phyloP scores from a whole-genome alignment of 768 basidiomycete species.

The Russula abietina region DNA sequence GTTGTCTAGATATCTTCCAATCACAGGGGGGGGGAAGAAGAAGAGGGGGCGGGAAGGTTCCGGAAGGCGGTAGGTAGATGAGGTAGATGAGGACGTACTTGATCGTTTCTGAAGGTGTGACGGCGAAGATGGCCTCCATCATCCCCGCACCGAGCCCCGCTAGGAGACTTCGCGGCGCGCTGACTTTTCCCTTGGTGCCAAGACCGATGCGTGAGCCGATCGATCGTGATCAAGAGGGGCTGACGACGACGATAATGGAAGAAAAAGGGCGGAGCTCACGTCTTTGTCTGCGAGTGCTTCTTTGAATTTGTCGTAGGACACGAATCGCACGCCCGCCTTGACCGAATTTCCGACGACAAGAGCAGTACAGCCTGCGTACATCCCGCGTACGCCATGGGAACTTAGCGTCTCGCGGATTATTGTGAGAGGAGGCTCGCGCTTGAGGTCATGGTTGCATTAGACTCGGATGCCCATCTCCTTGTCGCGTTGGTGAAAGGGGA shows the following conservation, averaged over 20 bases:
- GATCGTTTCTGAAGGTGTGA: conserved; percentile 97
- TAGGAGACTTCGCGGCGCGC: conserved; percentile 72
- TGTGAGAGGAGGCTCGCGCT: conserved; percentile 55
- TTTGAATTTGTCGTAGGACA: conserved; percentile 94
- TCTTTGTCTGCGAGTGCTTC: conserved; percentile 71
- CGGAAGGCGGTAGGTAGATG: neutral
- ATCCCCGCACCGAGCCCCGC: conserved; percentile 85
- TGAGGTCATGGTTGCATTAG: conserved; percentile 26
- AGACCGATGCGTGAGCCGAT: conserved; percentile 5
- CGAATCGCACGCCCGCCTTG: conserved; percentile 95
- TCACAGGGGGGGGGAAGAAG: neutral
- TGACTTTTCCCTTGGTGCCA: conserved; percentile 73
- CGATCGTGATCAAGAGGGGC: neutral
- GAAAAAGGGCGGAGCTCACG: conserved; percentile 36
- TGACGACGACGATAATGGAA: neutral
- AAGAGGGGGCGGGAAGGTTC: too few relatives aligned
- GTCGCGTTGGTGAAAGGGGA: neutral
- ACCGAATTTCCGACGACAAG: conserved; percentile 84
- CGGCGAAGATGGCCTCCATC: conserved; percentile 88
- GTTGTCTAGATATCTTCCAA: too few relatives aligned
- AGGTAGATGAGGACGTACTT: conserved; percentile 52
- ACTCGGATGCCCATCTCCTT: neutral
- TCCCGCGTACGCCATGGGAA: conserved; percentile 68
- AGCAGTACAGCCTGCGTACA: conserved; percentile 92
- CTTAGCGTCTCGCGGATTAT: conserved; percentile 72